phyloP scores from a whole-genome alignment of 208 protist genomes.

The Endotrypanum monterogeii region DNA sequence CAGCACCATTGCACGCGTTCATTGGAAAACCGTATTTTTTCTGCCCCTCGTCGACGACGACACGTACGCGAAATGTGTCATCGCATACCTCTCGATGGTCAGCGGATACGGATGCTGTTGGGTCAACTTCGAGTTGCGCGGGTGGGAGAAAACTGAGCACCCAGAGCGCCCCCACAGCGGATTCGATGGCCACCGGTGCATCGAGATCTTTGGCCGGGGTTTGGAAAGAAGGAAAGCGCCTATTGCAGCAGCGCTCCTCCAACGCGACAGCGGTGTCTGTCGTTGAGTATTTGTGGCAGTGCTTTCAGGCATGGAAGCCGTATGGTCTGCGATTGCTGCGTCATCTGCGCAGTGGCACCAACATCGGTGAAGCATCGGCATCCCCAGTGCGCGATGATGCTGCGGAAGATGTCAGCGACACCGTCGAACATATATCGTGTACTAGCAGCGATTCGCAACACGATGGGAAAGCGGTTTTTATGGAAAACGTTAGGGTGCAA shows the following conservation, averaged over 20 bases:
- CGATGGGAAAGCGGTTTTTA: background rate
- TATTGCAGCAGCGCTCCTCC: constrained; percentile 25
- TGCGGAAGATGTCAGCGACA: background rate
- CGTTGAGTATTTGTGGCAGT: constrained; percentile 45
- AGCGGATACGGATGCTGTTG: background rate
- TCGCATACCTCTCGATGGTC: background rate
- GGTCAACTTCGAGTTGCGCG: background rate
- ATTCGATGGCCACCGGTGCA: background rate
- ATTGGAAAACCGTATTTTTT: constrained; percentile 20
- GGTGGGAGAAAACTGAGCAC: background rate
- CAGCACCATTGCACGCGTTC: constrained; percentile 2
- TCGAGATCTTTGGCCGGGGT: background rate
- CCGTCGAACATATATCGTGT: constrained; percentile 3
- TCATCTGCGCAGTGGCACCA: background rate
- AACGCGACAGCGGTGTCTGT: constrained; percentile 56
- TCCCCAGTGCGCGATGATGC: background rate
- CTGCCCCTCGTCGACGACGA: constrained; percentile 23
- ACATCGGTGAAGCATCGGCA: background rate
- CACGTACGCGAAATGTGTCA: constrained; percentile 2
- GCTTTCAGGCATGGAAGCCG: constrained; percentile 37
- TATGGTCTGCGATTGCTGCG: constrained; percentile 5
- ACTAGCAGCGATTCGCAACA: background rate
- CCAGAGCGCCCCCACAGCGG: background rate
- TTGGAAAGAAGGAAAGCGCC: constrained; percentile 33
- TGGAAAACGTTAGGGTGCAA: background rate